phyloP scores from a whole-genome alignment of 768 basidiomycete genomes.

The Russula sp. region DNA sequence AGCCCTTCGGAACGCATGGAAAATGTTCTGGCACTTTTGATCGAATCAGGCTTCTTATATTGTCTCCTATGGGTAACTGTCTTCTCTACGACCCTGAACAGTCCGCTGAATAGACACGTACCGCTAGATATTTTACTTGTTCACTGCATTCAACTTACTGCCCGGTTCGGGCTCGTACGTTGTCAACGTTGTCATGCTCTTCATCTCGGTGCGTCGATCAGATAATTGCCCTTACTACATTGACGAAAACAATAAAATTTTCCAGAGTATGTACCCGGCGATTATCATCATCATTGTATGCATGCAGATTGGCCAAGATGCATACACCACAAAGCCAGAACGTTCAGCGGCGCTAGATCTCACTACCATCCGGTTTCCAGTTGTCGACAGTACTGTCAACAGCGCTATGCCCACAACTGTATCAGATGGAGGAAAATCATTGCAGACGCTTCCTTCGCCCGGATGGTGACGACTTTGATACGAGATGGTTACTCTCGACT shows the following conservation, averaged over 20 bases:
- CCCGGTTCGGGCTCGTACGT: slow-evolving; percentile 14
- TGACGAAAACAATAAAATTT: background rate
- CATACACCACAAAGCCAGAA: background rate
- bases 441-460: background rate
- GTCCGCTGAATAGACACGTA: background rate
- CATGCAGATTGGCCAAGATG: slow-evolving; percentile 8
- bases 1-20: slow-evolving; percentile 11
- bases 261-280: slow-evolving; percentile 19
- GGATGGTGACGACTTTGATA: background rate
- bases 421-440: background rate
- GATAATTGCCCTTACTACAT: background rate
- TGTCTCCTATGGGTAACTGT: slow-evolving; percentile 16
- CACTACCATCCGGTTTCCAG: slow-evolving; percentile 6
- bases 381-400: background rate
- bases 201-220: slow-evolving; percentile 2
- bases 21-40: slow-evolving; percentile 11
- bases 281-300: slow-evolving; percentile 14
- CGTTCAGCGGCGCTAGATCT: background rate
- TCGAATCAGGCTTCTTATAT: slow-evolving; percentile 17
- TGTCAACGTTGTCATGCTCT: slow-evolving; percentile 15
- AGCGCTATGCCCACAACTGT: background rate
- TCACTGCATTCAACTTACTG: slow-evolving; percentile 4
- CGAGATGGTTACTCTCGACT: background rate
- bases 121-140: slow-evolving; percentile 9
- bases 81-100: background rate